phyloP scores from a whole-genome alignment of 106 monocot species.

The Dioscorea zingiberensis region DNA sequence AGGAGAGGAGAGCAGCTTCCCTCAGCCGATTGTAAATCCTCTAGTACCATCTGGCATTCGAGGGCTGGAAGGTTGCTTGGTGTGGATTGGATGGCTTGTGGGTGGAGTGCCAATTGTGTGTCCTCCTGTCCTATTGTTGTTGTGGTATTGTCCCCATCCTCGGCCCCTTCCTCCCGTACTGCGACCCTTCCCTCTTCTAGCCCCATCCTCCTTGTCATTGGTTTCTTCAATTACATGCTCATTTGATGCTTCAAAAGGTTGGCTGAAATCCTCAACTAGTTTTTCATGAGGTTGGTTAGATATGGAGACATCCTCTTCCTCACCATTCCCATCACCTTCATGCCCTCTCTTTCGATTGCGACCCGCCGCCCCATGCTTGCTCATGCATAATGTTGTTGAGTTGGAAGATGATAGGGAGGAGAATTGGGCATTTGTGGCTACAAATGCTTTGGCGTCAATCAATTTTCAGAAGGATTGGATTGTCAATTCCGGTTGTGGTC shows the following conservation, averaged over 20 bases:
- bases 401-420: too few species aligned
- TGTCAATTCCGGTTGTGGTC: too few species aligned
- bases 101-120: conserved; percentile 45
- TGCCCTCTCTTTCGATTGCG: conserved; percentile 44
- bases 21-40: conserved; percentile 78
- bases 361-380: conserved; percentile 15
- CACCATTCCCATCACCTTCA: conserved; percentile 64
- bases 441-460: too few species aligned
- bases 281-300: conserved; percentile 40
- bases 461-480: too few species aligned
- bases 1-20: conserved; percentile 18
- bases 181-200: conserved; percentile 34
- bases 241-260: conserved; percentile 24
- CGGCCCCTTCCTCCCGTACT: conserved; percentile 45
- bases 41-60: conserved; percentile 83
- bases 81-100: conserved; percentile 9
- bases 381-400: too few species aligned
- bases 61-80: conserved; percentile 59
- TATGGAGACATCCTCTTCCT: conserved; percentile 42
- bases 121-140: conserved; percentile 14
- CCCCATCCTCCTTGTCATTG: conserved; percentile 40
- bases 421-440: too few species aligned
- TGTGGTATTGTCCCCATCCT: conserved; percentile 45
- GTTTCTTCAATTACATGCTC: conserved; percentile 47
- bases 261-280: conserved; percentile 34